Evolutionary conservation across 2,329 filamentous ascomycete species (phyloP), one percentile per base, ranked within the genome.

Genomic region (Emmonsiellopsis sp.): DNA sequence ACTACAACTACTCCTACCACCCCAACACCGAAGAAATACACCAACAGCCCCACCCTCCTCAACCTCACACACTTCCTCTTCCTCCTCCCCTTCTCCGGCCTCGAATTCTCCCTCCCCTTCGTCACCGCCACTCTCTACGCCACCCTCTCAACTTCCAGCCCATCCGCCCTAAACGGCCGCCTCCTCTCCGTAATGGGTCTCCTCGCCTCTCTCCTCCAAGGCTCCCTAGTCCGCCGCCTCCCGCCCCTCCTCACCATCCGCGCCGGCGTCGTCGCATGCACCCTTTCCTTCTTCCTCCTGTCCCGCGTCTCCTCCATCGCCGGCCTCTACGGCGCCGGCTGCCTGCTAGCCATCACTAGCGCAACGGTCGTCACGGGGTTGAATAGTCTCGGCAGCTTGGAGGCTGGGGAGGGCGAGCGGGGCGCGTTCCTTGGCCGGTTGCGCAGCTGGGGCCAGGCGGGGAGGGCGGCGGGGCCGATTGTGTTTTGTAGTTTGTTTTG

Each of bases 31-130:
- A 61, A 69, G 27, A 71, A 73, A 61, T 77, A 86, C 54, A 95
- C 88, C 2, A 97, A 97, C 71, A 89, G 86, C 3, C 89, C 93
- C 60, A 72, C 82, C 33, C 68, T 95, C 10, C 82, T 98, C 46
- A 96, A 96, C 67, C 72, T 85, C 1, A 84, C 88, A 0, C 93
- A 98, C 70, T 86, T 97, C 64, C 74, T 85, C 46, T 98, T 98
- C 70, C 83, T 98, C 55, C 83, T 98, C 10, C 95, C 95, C 72
- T 98, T 98, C 73, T 95, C 89, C 2, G 93, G 93, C 56, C 92
- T 98, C 86, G 93, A 98, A 68, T 97, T 95, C 70, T 95, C 90
- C 0, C 80, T 98, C 2, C 91, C 93, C 0, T 98, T 98, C 69
- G 91, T 98, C 83, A 97, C 92, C 0, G 95, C 93, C 63, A 92